Conservation (phyloP, 306 rosid species). For the Carpinus viminea region DNA sequence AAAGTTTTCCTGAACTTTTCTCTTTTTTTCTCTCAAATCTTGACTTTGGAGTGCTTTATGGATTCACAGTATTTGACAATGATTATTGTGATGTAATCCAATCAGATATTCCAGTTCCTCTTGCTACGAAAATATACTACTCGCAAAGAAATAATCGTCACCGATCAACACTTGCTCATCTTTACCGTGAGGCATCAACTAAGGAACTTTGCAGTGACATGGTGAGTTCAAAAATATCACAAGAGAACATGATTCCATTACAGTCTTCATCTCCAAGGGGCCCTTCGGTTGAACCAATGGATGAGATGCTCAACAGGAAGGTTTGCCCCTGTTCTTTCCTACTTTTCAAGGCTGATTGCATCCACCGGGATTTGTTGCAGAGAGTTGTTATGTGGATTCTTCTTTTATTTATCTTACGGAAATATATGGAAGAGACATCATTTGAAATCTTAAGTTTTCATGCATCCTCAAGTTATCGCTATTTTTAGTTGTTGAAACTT, state of each 20-base stretch:
- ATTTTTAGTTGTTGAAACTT: neutral
- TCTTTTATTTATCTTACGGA: conserved; percentile 8
- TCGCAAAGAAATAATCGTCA: conserved; percentile 75
- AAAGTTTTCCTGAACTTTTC: conserved; percentile 26
- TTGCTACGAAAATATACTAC: conserved; percentile 87
- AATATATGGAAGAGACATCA: conserved; percentile 9
- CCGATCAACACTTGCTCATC: conserved; percentile 65
- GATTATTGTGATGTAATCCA: conserved; percentile 22
- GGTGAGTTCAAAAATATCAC: conserved; percentile 37
- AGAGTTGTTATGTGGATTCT: neutral
- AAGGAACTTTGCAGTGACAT: conserved; percentile 45
- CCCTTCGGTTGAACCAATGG: conserved; percentile 38
- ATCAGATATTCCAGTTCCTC: conserved; percentile 80
- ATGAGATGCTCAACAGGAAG: conserved; percentile 37
- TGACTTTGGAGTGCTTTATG: conserved; percentile 21
- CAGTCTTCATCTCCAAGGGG: conserved; percentile 39
- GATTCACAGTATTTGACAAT: conserved; percentile 19
- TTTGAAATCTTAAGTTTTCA: conserved; percentile 7
- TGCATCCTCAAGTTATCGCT: neutral
- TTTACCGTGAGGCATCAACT: conserved; percentile 56
- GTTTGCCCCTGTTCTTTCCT: conserved; percentile 34
- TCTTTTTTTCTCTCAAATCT: conserved; percentile 1
- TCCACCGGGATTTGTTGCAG: neutral
- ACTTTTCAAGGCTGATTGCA: conserved; percentile 10
- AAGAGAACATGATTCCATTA: conserved; percentile 30